phyloP scores from a whole-genome alignment of 106 monocot genomes.

The Platanthera guangdongensis region DNA sequence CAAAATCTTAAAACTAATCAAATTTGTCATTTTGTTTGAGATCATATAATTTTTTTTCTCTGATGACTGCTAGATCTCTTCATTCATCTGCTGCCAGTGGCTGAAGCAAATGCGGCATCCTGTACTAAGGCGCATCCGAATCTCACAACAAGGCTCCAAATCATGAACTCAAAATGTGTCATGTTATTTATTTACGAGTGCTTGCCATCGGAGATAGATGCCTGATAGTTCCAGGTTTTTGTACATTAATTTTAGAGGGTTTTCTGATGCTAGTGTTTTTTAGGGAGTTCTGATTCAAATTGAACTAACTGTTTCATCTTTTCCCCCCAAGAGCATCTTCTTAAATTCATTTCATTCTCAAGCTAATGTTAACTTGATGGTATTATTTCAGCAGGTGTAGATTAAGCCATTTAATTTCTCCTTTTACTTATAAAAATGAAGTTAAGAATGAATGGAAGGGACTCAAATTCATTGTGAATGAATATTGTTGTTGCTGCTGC shows the following conservation, averaged over 20 bases:
- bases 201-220: background rate
- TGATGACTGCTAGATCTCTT: background rate
- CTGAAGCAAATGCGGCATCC: background rate
- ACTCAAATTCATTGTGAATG: background rate
- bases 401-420: background rate
- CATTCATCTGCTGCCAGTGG: conserved; percentile 1
- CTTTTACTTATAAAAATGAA: background rate
- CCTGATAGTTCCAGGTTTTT: background rate
- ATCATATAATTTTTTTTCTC: background rate
- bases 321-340: background rate
- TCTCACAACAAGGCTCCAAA: background rate
- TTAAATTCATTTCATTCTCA: background rate
- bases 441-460: background rate
- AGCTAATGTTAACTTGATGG: background rate
- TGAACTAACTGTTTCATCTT: background rate
- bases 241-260: background rate
- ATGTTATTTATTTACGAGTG: background rate
- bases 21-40: background rate
- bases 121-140: background rate
- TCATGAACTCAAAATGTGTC: background rate
- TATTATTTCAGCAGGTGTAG: background rate
- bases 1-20: background rate
- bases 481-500: background rate
- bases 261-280: background rate
- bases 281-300: background rate